Percentiles rank a stretch among this genome's conserved stretches.
Conservation (phyloP, 768 basidiomycete species). For the Leccinellum luteum region DNA sequence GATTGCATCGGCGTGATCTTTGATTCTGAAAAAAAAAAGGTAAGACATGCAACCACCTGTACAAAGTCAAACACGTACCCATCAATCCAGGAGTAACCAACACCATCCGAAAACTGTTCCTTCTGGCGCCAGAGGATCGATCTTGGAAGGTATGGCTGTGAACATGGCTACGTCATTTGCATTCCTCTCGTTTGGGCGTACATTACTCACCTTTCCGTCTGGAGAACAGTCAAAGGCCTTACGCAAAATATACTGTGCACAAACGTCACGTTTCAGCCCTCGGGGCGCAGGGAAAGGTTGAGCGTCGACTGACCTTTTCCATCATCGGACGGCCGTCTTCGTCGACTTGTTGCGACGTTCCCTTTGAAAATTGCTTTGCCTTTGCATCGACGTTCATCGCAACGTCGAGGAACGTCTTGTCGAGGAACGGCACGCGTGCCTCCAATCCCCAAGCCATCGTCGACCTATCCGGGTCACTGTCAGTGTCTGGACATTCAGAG, state of each 20-base stretch:
- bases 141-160: conserved; percentile 84
- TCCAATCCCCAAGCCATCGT: conserved; percentile 99
- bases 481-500: conserved; percentile 1
- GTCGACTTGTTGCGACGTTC: conserved; percentile 66
- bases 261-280: conserved; percentile 3
- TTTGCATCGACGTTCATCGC: conserved; percentile 88
- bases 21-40: conserved; percentile 55
- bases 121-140: conserved; percentile 99
- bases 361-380: conserved; percentile 88
- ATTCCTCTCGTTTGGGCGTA: neutral
- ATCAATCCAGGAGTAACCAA: conserved; percentile 99
- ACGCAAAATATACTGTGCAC: conserved; percentile 81
- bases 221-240: conserved; percentile 92
- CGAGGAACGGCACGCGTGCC: conserved; percentile 97
- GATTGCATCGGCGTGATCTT: conserved; percentile 72
- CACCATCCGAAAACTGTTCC: conserved; percentile 98
- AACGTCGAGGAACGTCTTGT: conserved; percentile 92
- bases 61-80: conserved; percentile 48
- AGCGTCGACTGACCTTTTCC: conserved; percentile 74
- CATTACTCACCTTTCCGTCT: conserved; percentile 59
- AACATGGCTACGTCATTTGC: neutral
- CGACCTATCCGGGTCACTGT: conserved; percentile 48
- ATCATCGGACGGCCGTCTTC: conserved; percentile 86
- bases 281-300: neutral
- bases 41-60: neutral